Base-by-base conservation (phyloP, 2,329 filamentous ascomycete genomes). In the Clarireedia hainanense region DNA sequence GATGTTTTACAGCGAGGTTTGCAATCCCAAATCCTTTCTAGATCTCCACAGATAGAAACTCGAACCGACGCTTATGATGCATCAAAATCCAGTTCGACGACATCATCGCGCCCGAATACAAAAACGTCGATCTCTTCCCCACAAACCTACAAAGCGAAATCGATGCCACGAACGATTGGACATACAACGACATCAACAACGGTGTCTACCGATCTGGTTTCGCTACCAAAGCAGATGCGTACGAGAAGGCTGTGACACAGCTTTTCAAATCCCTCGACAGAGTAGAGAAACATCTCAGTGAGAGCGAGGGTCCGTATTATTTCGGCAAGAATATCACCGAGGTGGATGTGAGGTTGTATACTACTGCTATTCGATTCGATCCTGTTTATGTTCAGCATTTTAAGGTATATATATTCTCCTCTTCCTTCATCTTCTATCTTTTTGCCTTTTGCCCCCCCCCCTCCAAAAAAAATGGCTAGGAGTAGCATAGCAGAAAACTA, bases 301-400 rank as follows among this genome's bases (percentile, higher is more conserved):
- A 56, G n/a, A 57, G 50, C 2, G 66, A 71, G 47, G 82, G 81
- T 0, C 86, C 86, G 1, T 96, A 81, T 67, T 88, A 88, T 69
- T 91, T 91, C 58, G 91, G 91, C 15, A 72, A 84, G 40, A 68
- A 74, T 24, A 71, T 96, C 61, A 96, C 90, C 1, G 91, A 96
- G 74, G 86, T 84, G 0, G 91, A 95, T 69, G 79, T 96, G 53
- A 73, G 91, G 45, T 77, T 95, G 66, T 84, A 74, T 67, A 80
- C 80, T 6, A 84, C 81, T 3, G 79, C 84, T 55, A 69, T 82
- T 47, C 75, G 86, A 2, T 89, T 89, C 63, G 87, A 91, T 60
- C 74, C 79, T 1, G 81, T 83, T 0, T 95, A 95, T 68, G 87
- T 95, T 52, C 89, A 94, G 73, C 87, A 91, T 72, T 92, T 92